These are phyloP conservation scores for Rubroshorea leprosula DNA, from an alignment of 345 rosid genomes.

Conservation along the genomic window DNA sequence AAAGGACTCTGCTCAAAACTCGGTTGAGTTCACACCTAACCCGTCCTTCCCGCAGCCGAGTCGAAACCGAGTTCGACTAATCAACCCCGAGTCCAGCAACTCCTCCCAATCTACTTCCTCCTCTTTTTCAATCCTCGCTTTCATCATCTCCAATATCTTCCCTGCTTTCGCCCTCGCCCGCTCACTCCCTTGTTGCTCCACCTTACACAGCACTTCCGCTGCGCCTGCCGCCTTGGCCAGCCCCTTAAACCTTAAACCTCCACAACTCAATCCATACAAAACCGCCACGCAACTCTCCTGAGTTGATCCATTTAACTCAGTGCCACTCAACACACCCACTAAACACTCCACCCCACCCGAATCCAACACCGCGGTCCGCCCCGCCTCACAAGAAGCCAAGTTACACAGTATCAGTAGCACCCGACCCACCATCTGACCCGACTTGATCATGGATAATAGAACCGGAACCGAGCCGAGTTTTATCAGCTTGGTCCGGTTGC, in stretches of 20 bases:
- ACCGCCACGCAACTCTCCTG: conserved; percentile 57
- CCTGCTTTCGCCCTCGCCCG: conserved; percentile 42
- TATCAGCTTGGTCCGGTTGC: conserved; percentile 56
- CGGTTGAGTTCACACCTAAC: too few species aligned
- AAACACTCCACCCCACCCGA: conserved; percentile 70
- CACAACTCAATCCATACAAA: conserved; percentile 49
- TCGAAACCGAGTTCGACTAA: too few species aligned
- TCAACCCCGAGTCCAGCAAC: too few species aligned
- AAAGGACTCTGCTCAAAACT: too few species aligned
- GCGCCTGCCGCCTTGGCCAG: conserved; percentile 62
- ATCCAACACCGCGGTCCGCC: conserved; percentile 60
- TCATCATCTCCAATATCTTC: conserved; percentile 47
- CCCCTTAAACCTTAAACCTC: conserved; percentile 61
- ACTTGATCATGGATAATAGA: conserved; percentile 45
- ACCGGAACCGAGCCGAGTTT: conserved; percentile 55
- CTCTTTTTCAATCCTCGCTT: conserved; percentile 26
- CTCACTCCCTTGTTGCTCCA: conserved; percentile 47
- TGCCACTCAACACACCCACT: conserved; percentile 37
- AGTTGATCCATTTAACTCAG: conserved; percentile 38
- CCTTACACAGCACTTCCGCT: conserved; percentile 42
- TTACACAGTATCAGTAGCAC: conserved; percentile 50
- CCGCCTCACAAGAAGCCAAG: conserved; percentile 45
- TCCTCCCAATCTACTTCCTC: conserved; percentile 24
- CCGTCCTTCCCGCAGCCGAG: too few species aligned
- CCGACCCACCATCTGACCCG: conserved; percentile 44